These are phyloP conservation scores for Scenedesmus sp. DNA, from an alignment of 163 green algal genomes.

Conservation along the genomic window DNA sequence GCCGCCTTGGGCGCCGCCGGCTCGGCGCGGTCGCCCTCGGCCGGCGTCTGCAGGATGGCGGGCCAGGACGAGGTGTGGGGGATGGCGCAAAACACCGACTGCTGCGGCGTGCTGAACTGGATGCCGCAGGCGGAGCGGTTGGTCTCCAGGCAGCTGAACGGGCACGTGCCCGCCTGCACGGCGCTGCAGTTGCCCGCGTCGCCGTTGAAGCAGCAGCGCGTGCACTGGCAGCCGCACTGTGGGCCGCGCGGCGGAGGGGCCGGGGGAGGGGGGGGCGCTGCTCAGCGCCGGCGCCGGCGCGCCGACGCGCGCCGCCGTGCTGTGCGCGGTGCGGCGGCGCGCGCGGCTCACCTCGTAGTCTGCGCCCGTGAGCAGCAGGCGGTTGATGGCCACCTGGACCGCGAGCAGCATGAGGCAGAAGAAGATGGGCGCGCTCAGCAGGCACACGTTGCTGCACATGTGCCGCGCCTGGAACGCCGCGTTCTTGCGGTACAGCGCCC, in stretches of 20 bases:
- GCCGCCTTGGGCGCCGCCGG: slow-evolving; percentile 46
- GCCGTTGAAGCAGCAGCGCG: slow-evolving; percentile 60
- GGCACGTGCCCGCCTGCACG: slow-evolving; percentile 23
- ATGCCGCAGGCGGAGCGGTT: slow-evolving; percentile 66
- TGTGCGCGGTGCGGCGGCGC: not conserved
- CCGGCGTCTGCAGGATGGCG: slow-evolving; percentile 61
- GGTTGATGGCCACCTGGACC: slow-evolving; percentile 75
- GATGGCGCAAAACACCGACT: slow-evolving; percentile 68
- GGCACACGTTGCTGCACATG: slow-evolving; percentile 68
- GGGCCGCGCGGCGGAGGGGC: not conserved
- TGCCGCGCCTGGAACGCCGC: slow-evolving; percentile 74
- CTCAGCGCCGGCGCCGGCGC: too few species aligned
- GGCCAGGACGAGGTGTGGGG: slow-evolving; percentile 65
- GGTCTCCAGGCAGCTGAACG: slow-evolving; percentile 51
- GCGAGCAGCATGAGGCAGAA: slow-evolving; percentile 81
- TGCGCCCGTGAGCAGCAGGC: slow-evolving; percentile 55
- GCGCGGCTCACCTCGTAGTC: slow-evolving; percentile 47
- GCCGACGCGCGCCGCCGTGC: too few species aligned
- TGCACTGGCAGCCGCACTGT: slow-evolving; percentile 81
- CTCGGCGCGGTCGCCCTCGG: slow-evolving; percentile 39
- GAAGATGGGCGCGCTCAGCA: slow-evolving; percentile 76
- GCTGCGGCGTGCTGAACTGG: slow-evolving; percentile 57
- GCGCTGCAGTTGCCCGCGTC: slow-evolving; percentile 32
- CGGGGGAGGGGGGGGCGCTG: too few species aligned
- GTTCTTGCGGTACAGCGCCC: slow-evolving; percentile 72